Conservation (phyloP, 257 asterid species). For the Primulina eburnea region DNA sequence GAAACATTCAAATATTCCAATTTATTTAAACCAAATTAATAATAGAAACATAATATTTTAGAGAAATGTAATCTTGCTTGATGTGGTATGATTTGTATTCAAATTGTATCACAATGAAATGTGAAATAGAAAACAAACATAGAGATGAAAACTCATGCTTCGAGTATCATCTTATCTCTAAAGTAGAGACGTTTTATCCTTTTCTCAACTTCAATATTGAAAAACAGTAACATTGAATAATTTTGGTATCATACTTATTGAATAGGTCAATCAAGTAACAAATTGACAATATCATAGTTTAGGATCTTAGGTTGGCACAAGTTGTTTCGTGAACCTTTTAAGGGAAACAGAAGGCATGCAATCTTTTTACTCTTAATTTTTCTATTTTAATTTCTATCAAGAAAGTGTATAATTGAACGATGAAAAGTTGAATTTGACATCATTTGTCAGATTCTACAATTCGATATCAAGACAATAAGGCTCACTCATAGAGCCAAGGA, state of each 20-base stretch:
- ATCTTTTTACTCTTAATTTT: too few relatives aligned
- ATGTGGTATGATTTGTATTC: too few relatives aligned
- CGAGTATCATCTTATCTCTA: background rate
- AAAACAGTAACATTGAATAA: background rate
- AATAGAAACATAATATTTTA: background rate
- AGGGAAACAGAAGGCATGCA: background rate
- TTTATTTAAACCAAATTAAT: too few relatives aligned
- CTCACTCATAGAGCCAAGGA: conserved; percentile 1
- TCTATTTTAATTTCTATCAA: background rate
- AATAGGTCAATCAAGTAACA: background rate
- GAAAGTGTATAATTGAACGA: background rate
- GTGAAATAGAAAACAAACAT: too few relatives aligned
- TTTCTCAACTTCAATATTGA: background rate
- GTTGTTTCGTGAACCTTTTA: background rate
- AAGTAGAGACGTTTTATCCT: background rate
- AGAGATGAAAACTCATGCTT: too few relatives aligned
- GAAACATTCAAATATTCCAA: too few relatives aligned
- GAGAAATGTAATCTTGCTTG: too few relatives aligned
- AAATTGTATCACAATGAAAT: too few relatives aligned
- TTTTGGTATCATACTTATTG: background rate
- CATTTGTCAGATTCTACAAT: background rate
- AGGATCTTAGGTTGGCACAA: background rate
- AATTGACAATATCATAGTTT: too few relatives aligned
- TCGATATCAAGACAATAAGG: conserved; percentile 5
- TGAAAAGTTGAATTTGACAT: background rate